Evolutionary conservation across 352 stramenopile genomes (phyloP).

Genomic region (Phytophthora foliorum): DNA sequence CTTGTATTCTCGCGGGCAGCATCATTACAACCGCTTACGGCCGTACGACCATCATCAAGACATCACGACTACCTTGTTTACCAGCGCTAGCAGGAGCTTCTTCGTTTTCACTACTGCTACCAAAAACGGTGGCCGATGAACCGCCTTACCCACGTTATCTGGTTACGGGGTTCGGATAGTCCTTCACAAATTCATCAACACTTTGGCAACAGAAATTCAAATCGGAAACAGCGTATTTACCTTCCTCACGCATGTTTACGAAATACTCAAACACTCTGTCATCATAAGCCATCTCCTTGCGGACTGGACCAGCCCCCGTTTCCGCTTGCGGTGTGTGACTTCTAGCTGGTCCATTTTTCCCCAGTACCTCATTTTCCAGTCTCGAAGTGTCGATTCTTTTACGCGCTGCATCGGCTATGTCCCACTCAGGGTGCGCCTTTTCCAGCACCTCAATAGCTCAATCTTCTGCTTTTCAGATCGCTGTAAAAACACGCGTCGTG

Average conservation of each 20-base stretch:
- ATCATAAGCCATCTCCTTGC: background rate
- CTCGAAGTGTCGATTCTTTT: background rate
- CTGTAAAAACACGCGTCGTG: background rate
- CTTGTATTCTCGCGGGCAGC: too few species aligned
- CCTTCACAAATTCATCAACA: background rate
- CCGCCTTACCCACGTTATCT: background rate
- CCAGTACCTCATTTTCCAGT: conserved; percentile 2
- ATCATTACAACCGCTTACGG: too few species aligned
- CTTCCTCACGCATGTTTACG: background rate
- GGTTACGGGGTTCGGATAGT: background rate
- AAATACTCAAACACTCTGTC: background rate
- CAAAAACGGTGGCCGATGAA: background rate
- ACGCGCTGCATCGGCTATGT: background rate
- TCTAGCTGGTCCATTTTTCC: background rate
- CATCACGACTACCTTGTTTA: too few species aligned
- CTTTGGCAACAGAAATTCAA: background rate
- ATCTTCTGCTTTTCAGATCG: conserved; percentile 3
- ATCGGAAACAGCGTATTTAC: background rate
- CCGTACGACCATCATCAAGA: too few species aligned
- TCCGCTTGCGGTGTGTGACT: background rate
- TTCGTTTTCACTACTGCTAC: too few species aligned
- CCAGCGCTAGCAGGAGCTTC: too few species aligned
- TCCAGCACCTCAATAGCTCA: background rate
- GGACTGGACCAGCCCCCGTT: background rate
- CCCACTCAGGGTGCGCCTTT: conserved; percentile 1